phyloP scores from a whole-genome alignment of 2,329 filamentous ascomycete species.

The Colletotrichum cereale region DNA sequence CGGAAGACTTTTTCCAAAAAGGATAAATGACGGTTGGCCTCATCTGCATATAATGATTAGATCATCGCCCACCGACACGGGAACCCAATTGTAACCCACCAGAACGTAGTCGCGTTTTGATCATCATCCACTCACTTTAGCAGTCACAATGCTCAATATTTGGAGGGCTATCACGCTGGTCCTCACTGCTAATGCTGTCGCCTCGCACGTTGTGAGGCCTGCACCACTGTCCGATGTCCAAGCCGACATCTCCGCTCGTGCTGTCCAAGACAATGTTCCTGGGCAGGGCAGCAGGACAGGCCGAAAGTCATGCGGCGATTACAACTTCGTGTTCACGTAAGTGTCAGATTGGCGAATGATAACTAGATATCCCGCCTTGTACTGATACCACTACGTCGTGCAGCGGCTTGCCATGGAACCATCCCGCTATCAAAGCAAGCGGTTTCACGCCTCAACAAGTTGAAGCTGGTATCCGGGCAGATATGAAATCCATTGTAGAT shows the following conservation, averaged over 20 bases:
- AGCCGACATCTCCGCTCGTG: background rate
- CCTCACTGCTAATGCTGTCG: background rate
- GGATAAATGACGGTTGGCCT: background rate
- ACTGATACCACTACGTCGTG: background rate
- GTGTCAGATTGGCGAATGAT: background rate
- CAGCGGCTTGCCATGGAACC: conserved; percentile 35
- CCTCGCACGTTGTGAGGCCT: conserved; percentile 5
- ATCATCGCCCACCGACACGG: no score
- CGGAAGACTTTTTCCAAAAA: background rate
- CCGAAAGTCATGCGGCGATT: conserved; percentile 4
- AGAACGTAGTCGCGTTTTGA: background rate
- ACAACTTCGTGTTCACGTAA: conserved; percentile 29
- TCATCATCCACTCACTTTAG: no score
- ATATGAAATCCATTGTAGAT: conserved; percentile 26
- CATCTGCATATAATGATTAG: background rate
- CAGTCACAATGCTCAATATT: conserved; percentile 1
- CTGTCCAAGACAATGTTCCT: background rate
- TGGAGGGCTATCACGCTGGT: background rate
- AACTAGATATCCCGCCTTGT: no score
- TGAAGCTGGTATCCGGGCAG: conserved; percentile 29
- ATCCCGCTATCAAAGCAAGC: conserved; percentile 23
- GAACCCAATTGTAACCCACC: background rate
- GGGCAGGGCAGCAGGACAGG: background rate
- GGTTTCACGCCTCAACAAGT: conserved; percentile 34
- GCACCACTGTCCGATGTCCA: background rate